phyloP scores from a whole-genome alignment of 164 flowering plant genomes.

The Warburgia ugandensis region DNA sequence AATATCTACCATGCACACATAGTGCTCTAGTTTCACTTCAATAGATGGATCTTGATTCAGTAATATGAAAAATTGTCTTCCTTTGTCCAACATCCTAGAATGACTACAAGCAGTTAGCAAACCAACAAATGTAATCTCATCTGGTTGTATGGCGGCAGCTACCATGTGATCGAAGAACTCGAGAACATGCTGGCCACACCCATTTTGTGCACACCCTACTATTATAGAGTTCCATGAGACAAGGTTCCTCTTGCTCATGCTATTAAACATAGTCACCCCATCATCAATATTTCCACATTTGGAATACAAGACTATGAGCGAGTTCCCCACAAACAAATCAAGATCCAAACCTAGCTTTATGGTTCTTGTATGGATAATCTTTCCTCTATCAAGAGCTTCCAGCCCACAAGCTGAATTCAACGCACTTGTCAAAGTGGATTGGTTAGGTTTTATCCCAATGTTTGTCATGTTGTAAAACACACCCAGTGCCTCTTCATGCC shows the following conservation, averaged over 20 bases:
- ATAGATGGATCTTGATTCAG: conserved; percentile 5
- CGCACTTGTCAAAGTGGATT: conserved; percentile 16
- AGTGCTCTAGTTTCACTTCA: conserved; percentile 14
- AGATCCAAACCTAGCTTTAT: conserved; percentile 10
- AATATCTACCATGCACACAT: conserved; percentile 16
- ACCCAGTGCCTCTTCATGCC: conserved; percentile 9
- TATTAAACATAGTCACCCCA: conserved; percentile 2
- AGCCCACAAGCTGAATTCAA: conserved; percentile 13
- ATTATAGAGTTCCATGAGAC: conserved; percentile 15
- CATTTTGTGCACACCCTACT: conserved; percentile 10
- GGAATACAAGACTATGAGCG: conserved; percentile 13
- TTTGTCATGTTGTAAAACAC: conserved; percentile 10
- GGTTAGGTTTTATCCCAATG: conserved; percentile 10
- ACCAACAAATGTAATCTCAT: conserved; percentile 14
- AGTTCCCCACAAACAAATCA: conserved; percentile 16
- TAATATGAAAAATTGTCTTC: conserved; percentile 4
- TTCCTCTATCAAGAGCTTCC: conserved; percentile 15
- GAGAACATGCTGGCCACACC: conserved; percentile 2
- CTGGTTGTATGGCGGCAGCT: not conserved
- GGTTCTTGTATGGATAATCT: conserved; percentile 9
- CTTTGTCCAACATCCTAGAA: conserved; percentile 7
- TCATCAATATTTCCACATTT: conserved; percentile 11
- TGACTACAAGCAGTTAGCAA: conserved; percentile 18
- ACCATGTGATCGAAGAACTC: conserved; percentile 9
- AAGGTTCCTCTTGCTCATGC: conserved; percentile 5